These are phyloP conservation scores for Phytophthora ohioensis DNA, from an alignment of 352 stramenopile species.

Conservation along the genomic window DNA sequence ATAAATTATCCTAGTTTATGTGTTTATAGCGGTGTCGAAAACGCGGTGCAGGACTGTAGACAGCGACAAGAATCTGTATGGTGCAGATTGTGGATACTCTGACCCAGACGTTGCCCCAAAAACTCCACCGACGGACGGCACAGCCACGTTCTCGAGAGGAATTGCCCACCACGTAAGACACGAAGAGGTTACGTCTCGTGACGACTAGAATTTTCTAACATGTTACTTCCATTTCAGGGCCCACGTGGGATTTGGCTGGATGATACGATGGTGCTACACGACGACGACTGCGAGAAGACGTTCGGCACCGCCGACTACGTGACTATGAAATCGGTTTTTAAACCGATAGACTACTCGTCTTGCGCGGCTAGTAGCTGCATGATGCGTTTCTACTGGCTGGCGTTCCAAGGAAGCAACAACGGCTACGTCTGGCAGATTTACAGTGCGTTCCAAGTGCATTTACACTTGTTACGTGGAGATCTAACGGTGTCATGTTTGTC, in stretches of 20 bases:
- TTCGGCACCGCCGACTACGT: not conserved
- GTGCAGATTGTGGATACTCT: not conserved
- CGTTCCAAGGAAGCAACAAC: not conserved
- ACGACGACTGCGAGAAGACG: not conserved
- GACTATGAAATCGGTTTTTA: not conserved
- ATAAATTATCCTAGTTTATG: too few species aligned
- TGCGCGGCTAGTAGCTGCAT: not conserved
- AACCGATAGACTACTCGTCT: not conserved
- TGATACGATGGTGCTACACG: not conserved
- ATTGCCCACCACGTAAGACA: not conserved
- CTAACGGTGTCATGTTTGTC: too few species aligned
- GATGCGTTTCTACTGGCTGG: not conserved
- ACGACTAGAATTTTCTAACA: not conserved
- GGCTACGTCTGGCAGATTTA: constrained; percentile 13
- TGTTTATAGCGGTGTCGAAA: too few species aligned
- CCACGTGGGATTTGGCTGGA: not conserved
- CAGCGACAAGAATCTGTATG: not conserved
- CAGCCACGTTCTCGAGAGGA: not conserved
- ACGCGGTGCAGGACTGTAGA: not conserved
- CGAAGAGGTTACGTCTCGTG: too few species aligned
- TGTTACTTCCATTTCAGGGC: not conserved
- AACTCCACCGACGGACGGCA: not conserved
- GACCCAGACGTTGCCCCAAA: not conserved
- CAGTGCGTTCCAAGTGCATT: not conserved
- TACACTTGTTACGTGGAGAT: too few species aligned